These are phyloP conservation scores for Pharnaceum exiguum DNA, from an alignment of 148 eudicot genomes.

Conservation along the genomic window DNA sequence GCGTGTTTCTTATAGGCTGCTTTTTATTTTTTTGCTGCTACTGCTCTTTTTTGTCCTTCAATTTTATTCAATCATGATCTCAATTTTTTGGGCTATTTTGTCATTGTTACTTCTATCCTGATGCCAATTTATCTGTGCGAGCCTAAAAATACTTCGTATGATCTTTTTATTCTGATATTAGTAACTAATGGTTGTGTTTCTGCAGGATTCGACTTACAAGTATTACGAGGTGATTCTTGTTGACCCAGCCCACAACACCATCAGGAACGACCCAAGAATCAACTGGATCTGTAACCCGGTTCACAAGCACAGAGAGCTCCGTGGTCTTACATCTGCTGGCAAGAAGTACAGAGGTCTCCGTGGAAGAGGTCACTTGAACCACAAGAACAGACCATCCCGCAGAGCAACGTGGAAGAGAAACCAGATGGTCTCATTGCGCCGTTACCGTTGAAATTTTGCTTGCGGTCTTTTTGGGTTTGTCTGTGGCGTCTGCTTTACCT, in stretches of 20 bases:
- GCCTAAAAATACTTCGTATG: too few species aligned
- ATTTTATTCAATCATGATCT: too few species aligned
- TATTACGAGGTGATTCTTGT: constrained; percentile 46
- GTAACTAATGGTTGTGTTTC: too few species aligned
- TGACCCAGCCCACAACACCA: constrained; percentile 43
- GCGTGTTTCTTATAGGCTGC: too few species aligned
- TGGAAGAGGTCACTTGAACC: constrained; percentile 48
- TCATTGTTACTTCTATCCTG: too few species aligned
- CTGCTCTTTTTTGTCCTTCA: too few species aligned
- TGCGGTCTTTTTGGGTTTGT: not conserved
- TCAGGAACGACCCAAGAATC: constrained; percentile 45
- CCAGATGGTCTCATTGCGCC: constrained; percentile 43
- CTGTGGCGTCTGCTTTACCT: too few species aligned
- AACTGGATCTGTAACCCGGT: constrained; percentile 60
- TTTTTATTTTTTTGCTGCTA: too few species aligned
- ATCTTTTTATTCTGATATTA: too few species aligned
- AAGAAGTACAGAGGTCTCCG: constrained; percentile 59
- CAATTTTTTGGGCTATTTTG: too few species aligned
- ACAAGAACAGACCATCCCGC: constrained; percentile 49
- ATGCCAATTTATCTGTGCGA: too few species aligned
- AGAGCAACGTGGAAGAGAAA: constrained; percentile 62
- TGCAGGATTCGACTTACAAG: constrained; percentile 56
- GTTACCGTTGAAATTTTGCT: constrained; percentile 37
- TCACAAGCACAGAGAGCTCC: constrained; percentile 55
- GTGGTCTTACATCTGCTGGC: constrained; percentile 54